Conservation (phyloP, 345 rosid genomes). For the Brassica incana region DNA sequence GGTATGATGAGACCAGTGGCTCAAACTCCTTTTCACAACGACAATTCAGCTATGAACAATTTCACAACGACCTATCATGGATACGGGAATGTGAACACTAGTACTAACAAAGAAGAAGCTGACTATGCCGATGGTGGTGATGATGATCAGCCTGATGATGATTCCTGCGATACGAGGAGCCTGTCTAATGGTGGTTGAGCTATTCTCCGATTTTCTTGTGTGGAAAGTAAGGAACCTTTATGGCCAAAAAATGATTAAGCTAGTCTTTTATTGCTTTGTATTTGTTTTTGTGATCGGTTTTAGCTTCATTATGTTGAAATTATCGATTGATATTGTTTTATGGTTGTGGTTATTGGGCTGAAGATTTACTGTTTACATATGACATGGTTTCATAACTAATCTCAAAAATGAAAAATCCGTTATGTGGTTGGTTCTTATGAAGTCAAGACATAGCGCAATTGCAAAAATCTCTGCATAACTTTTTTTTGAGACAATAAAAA, state of each 20-base stretch:
- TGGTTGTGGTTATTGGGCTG: slow-evolving; percentile 5
- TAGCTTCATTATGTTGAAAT: slow-evolving; percentile 18
- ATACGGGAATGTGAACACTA: slow-evolving; percentile 37
- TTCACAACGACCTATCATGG: slow-evolving; percentile 41
- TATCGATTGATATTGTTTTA: slow-evolving; percentile 3
- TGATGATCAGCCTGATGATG: slow-evolving; percentile 57
- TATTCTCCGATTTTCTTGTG: slow-evolving; percentile 27
- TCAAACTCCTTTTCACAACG: slow-evolving; percentile 39
- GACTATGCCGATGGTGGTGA: slow-evolving; percentile 44
- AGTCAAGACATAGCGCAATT: not conserved
- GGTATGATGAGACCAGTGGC: slow-evolving; percentile 50
- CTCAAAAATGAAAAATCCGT: not conserved
- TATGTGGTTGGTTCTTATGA: not conserved
- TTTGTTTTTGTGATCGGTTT: slow-evolving; percentile 16
- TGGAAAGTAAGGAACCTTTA: slow-evolving; percentile 24
- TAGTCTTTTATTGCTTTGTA: not conserved
- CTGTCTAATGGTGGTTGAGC: slow-evolving; percentile 45
- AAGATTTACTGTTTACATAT: not conserved
- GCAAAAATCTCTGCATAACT: not conserved
- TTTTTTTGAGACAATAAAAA: not conserved
- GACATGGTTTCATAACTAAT: not conserved
- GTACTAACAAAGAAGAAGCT: slow-evolving; percentile 26
- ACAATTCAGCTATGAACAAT: slow-evolving; percentile 44
- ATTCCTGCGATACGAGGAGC: slow-evolving; percentile 53
- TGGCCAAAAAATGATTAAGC: slow-evolving; percentile 1